Conservation (phyloP, 768 basidiomycete genomes). For the Suillus fuscotomentosus region DNA sequence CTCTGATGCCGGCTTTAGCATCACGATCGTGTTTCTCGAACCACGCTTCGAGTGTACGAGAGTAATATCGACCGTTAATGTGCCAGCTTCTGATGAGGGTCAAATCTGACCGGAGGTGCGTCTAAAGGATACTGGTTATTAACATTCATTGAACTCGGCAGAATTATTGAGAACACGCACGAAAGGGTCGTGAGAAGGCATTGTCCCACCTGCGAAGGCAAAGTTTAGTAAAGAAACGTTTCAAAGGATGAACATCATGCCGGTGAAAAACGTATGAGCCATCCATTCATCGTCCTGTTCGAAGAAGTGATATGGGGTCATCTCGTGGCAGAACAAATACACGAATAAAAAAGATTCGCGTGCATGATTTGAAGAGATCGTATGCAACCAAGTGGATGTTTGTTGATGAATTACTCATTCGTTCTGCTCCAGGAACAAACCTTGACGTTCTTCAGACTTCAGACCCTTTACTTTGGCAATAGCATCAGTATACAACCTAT, state of each 20-base stretch:
- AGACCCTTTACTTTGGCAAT: conserved; percentile 46
- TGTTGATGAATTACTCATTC: conserved; percentile 44
- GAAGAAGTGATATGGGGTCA: conserved; percentile 62
- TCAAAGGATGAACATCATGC: conserved; percentile 19
- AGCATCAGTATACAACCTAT: conserved; percentile 62
- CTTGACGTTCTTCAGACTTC: conserved; percentile 48
- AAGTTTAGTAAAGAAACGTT: background rate
- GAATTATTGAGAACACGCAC: conserved; percentile 27
- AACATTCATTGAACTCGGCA: background rate
- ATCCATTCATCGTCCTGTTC: conserved; percentile 73
- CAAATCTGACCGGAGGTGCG: conserved; percentile 66
- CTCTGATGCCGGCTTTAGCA: conserved; percentile 45
- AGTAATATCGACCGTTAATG: conserved; percentile 63
- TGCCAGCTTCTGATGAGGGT: conserved; percentile 60
- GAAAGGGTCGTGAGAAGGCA: conserved; percentile 66
- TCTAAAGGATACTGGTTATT: conserved; percentile 25
- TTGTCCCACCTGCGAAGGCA: conserved; percentile 54
- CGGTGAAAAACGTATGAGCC: conserved; percentile 71
- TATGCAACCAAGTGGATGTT: conserved; percentile 62
- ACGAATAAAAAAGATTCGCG: conserved; percentile 59
- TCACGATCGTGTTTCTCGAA: conserved; percentile 56
- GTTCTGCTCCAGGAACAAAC: conserved; percentile 24
- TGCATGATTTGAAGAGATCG: conserved; percentile 24
- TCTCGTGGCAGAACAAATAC: conserved; percentile 68
- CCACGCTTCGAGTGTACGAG: conserved; percentile 65